Base-by-base conservation (phyloP, 2,329 filamentous ascomycete species). In the Arthroderma uncinatum region DNA sequence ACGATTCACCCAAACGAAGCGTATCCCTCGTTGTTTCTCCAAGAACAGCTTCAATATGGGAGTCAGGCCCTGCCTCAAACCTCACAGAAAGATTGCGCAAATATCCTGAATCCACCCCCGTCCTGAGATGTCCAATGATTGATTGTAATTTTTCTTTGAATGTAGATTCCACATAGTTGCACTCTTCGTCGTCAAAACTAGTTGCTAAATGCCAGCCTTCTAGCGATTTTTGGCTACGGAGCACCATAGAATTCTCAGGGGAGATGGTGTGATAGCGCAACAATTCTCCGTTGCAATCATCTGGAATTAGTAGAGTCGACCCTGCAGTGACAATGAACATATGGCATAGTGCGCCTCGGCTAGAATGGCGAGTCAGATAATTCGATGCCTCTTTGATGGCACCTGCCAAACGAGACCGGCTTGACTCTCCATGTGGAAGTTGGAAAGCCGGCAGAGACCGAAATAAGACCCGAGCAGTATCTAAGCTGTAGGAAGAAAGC, bases 261-360 rank as follows among this genome's bases (percentile, higher is more conserved):
- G 68, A 67, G 30, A 72, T 63, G 0, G 69, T 67, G 57, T 72
- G 69, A 33, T 71, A 62, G 14, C 68, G 65, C 25, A 72, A 60
- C 8, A 61, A 62, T 4, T 61, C 60, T 36, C 67, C 60, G 12
- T 63, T 60, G 28, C 55, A 57, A 36, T 64, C 61, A n/a, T 65
- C 58, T 6, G 58, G 57, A 8, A 68, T 55, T 12, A 61, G 59
- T 6, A 59, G 58, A 36, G 57, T 61, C 4, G 62, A 56, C 8
- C 60, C 60, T 2, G 64, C 57, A 25, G 70, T 70, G 25, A 72
- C 47, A 9, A 71, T 60, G 53, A 72, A 68, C 33, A 71, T 55
- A 60, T 72, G 70, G 19, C 69, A 65, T 40, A 66, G 65, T 1
- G 67, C 65, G 16, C 61, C 53, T 33, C 64, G 61, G 14, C 63